These are phyloP conservation scores for Linum trigynum DNA, from an alignment of 345 rosid species.

Conservation along the genomic window DNA sequence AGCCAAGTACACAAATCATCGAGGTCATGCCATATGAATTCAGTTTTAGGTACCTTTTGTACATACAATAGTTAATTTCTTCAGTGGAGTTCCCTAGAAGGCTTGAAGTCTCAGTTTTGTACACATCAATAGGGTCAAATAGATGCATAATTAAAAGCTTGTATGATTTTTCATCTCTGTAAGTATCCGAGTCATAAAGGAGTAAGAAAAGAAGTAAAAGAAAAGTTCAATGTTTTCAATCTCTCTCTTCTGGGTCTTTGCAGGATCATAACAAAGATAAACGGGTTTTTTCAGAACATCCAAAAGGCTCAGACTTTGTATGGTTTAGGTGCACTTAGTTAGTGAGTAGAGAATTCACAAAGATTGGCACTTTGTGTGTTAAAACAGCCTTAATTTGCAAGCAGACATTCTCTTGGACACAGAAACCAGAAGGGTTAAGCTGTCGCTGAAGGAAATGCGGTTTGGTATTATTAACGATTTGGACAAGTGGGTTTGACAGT, in stretches of 20 bases:
- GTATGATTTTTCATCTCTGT: constrained; percentile 14
- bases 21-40: constrained; percentile 61
- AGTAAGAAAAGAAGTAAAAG: neutral
- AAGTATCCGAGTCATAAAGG: constrained; percentile 3
- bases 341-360: too few relatives aligned
- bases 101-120: constrained; percentile 22
- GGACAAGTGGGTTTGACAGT: constrained; percentile 1
- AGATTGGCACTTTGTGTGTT: neutral
- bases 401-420: neutral
- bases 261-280: too few relatives aligned
- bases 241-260: too few relatives aligned
- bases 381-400: neutral
- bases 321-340: neutral
- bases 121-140: constrained; percentile 19
- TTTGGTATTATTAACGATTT: neutral
- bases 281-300: too few relatives aligned
- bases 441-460: neutral
- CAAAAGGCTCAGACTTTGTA: neutral
- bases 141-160: constrained; percentile 12
- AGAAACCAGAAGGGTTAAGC: neutral
- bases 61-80: constrained; percentile 21
- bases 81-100: constrained; percentile 8
- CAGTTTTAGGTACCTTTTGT: constrained; percentile 63
- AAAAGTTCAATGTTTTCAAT: neutral
- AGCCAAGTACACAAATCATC: constrained; percentile 33